Conservation (phyloP, 192 early-diverging fungal genomes). For the Backusella westeae region DNA sequence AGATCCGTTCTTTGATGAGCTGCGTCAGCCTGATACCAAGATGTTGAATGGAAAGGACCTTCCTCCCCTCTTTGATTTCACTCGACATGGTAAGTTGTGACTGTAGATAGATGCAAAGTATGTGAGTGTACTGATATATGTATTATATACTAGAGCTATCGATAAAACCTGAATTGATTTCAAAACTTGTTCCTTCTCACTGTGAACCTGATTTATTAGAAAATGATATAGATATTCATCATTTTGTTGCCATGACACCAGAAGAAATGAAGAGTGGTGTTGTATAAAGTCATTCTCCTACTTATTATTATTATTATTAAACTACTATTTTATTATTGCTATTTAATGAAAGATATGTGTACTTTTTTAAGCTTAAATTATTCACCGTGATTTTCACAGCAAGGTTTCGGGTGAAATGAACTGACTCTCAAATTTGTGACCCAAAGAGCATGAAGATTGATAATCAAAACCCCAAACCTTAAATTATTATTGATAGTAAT, state of each 20-base stretch:
- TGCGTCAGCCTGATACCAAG: conserved; percentile 77
- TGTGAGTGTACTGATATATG: neutral
- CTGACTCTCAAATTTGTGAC: neutral
- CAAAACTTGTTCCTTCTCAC: conserved; percentile 77
- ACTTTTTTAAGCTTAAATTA: neutral
- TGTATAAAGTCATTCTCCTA: neutral
- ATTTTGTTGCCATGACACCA: conserved; percentile 59
- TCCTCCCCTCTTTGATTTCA: conserved; percentile 91
- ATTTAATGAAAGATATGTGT: no score
- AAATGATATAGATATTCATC: conserved; percentile 67
- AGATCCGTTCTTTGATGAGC: conserved; percentile 94
- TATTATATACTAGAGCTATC: conserved; percentile 65
- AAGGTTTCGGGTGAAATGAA: neutral
- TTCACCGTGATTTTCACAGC: no score
- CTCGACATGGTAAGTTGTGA: conserved; percentile 50
- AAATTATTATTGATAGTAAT: neutral
- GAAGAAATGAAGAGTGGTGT: conserved; percentile 2
- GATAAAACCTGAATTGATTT: conserved; percentile 77
- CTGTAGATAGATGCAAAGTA: neutral
- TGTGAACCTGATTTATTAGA: conserved; percentile 55
- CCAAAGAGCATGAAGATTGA: neutral
- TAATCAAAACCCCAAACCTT: neutral
- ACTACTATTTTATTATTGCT: no score
- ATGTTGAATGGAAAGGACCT: conserved; percentile 79
- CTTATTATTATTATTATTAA: neutral